A percentile compares a stretch with the other conserved stretches of the same genome.
phyloP scores from a whole-genome alignment of 1,284 basidiomycete genomes.

The Boletus sp. region DNA sequence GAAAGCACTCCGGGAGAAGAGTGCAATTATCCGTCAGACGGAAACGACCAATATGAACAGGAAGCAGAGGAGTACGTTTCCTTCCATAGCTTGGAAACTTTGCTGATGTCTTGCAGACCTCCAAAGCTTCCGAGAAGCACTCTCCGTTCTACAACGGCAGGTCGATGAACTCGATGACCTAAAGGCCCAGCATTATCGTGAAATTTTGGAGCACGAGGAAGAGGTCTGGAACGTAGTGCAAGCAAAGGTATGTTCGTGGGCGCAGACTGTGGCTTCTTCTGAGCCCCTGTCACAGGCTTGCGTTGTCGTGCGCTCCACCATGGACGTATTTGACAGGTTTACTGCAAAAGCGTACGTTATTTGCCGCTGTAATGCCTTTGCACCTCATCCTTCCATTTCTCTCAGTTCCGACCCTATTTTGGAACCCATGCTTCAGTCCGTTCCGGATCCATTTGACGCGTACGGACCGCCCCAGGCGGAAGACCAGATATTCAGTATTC shows the following conservation, averaged over 20 bases:
- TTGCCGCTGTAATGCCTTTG: not conserved
- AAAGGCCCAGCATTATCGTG: constrained; percentile 77
- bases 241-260: constrained; percentile 53
- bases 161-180: constrained; percentile 84
- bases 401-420: constrained; percentile 82
- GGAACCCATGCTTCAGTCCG: constrained; percentile 83
- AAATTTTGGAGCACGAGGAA: constrained; percentile 90
- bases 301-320: constrained; percentile 71
- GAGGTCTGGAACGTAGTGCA: constrained; percentile 90
- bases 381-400: constrained; percentile 20
- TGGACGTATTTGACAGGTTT: constrained; percentile 80
- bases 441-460: constrained; percentile 90
- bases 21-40: constrained; percentile 82
- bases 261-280: constrained; percentile 15
- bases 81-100: constrained; percentile 4
- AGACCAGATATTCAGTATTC: constrained; percentile 89
- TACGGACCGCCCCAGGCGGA: constrained; percentile 86
- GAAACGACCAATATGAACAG: constrained; percentile 83
- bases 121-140: constrained; percentile 81
- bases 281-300: constrained; percentile 47
- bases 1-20: constrained; percentile 75
- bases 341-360: constrained; percentile 75
- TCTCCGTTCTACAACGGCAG: constrained; percentile 79
- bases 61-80: constrained; percentile 73
- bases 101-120: constrained; percentile 53